Conservation (phyloP, 2,329 filamentous ascomycete species). For the Pseudohalonectria lignicola region DNA sequence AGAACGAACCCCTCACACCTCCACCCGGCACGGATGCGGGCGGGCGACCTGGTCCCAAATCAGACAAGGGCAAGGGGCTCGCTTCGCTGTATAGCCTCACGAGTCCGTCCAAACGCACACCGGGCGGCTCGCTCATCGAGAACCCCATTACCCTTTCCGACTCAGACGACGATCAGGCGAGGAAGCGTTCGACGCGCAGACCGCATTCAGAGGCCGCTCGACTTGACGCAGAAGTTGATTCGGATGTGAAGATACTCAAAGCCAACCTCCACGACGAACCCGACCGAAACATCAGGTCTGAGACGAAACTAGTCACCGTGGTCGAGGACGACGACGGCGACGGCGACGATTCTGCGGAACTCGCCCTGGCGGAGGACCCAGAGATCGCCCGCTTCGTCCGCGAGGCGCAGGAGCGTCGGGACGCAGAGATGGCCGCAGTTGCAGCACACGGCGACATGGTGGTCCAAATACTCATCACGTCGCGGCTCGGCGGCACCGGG, state of each 20-base stretch:
- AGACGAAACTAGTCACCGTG: conserved; percentile 4
- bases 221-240: too few relatives aligned
- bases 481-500: conserved; percentile 38
- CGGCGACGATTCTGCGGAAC: conserved; percentile 1
- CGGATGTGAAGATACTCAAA: too few relatives aligned
- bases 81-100: conserved; percentile 1
- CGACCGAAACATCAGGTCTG: neutral
- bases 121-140: neutral
- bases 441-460: too few relatives aligned
- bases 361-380: neutral
- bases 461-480: conserved; percentile 48
- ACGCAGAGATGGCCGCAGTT: neutral
- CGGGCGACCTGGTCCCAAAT: too few relatives aligned
- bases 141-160: conserved; percentile 1
- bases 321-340: conserved; percentile 4
- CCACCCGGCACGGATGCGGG: conserved; percentile 1
- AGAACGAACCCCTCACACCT: neutral
- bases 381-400: conserved; percentile 1
- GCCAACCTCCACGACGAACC: neutral
- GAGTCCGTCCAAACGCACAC: neutral
- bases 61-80: conserved; percentile 2
- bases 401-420: neutral
- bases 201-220: neutral
- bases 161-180: neutral
- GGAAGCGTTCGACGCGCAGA: neutral